Conservation (phyloP, 164 flowering plant genomes). For the Litsea cubeba region DNA sequence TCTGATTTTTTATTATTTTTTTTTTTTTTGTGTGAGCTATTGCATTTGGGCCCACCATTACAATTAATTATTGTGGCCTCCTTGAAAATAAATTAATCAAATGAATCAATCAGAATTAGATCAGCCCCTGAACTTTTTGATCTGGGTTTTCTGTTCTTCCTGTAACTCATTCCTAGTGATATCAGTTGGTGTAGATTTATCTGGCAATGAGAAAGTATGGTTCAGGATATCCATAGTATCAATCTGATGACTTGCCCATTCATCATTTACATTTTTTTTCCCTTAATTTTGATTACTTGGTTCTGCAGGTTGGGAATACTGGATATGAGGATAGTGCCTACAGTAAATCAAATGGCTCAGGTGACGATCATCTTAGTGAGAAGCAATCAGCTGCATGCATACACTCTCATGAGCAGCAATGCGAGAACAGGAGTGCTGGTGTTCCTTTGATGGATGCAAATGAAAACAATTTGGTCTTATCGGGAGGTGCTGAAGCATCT, state of each 20-base stretch:
- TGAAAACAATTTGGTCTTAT: slow-evolving; percentile 18
- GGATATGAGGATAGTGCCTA: slow-evolving; percentile 26
- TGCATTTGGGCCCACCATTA: too few relatives aligned
- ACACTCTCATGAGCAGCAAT: slow-evolving; percentile 24
- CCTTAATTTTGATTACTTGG: neutral
- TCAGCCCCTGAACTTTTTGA: too few relatives aligned
- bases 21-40: too few relatives aligned
- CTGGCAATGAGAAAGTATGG: neutral
- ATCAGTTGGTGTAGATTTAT: too few relatives aligned
- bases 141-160: too few relatives aligned
- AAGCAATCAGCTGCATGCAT: slow-evolving; percentile 24
- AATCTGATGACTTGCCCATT: neutral
- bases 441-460: slow-evolving; percentile 16
- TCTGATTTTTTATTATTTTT: too few relatives aligned
- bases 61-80: too few relatives aligned
- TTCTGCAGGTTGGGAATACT: slow-evolving; percentile 37
- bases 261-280: neutral
- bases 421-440: slow-evolving; percentile 14
- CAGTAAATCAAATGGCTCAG: slow-evolving; percentile 18
- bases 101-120: too few relatives aligned
- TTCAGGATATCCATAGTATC: neutral
- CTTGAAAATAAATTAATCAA: too few relatives aligned
- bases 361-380: slow-evolving; percentile 21
- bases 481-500: slow-evolving; percentile 29
- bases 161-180: too few relatives aligned